Base-by-base conservation (phyloP, 768 basidiomycete genomes). In the Mycena galericulata region DNA sequence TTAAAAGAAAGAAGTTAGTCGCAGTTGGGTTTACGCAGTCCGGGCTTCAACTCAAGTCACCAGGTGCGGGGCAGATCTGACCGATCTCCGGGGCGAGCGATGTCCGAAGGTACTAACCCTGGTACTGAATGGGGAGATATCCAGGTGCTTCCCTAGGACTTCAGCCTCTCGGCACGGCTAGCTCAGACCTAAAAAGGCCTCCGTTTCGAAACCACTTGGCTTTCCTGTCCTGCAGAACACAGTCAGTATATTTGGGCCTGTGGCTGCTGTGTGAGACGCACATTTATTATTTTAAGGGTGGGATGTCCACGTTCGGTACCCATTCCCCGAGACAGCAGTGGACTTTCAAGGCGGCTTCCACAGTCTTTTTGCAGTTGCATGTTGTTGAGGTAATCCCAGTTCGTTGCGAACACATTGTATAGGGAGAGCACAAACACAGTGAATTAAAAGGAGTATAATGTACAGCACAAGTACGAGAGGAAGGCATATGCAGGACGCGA, bases 1-100 rank as follows among this genome's bases (percentile, higher is more conserved):
- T 29, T 40, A 62, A 50, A 40, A 62, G 22, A 50, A 62, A 62
- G 40, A 3, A 10, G 29, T 6, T 26, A 38, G 20, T 18, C 3
- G 59, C 34, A 17, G 59, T 61, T 61, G 59, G 50, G 2, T 15
- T 61, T 38, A 32, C 26, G 27, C 49, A 4, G 18, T 22, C 59
- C 26, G 47, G 36, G 36, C 20, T 17, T 36, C 59, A 61, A 50
- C 59, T 27, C n/a, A 50, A 50, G 34, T 15, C 59, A 4, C 9
- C 45, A 32, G 59, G 59, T 50, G 38, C 34, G 47, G 59, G 59
- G 27, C 59, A 61, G 59, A 29, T 36, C 59, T 38, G 6, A 15
- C 59, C 59, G 46, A 29, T 11, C 43, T 59, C 45, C 57, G 29
- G 4, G 57, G 57, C 20, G 57, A 59, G 57, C 56, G 38, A 45